phyloP scores from a whole-genome alignment of 768 basidiomycete species.

The Aureoboletus auriporus region DNA sequence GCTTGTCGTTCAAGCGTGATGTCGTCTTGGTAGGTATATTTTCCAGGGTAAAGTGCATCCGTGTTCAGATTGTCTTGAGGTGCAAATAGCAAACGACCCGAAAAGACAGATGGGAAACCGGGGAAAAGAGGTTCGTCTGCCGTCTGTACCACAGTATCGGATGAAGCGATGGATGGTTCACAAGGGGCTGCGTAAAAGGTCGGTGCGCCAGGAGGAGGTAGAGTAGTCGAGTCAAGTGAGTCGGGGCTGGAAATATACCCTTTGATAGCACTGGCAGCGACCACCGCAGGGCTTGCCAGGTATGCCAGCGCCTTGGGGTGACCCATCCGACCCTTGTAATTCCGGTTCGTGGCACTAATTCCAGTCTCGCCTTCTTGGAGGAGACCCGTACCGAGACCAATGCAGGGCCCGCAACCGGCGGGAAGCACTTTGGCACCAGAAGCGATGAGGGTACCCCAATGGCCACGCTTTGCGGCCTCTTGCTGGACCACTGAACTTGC shows the following conservation, averaged over 20 bases:
- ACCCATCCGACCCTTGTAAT: constrained; percentile 99
- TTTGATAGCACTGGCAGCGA: constrained; percentile 91
- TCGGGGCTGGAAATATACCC: constrained; percentile 88
- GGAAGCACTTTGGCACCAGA: constrained; percentile 92
- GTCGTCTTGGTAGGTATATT: constrained; percentile 99
- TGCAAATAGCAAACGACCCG: constrained; percentile 83
- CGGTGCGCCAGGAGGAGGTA: constrained; percentile 52
- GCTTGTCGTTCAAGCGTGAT: constrained; percentile 94
- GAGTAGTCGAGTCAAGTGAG: constrained; percentile 47
- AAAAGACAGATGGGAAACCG: constrained; percentile 80
- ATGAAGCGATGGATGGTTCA: constrained; percentile 24
- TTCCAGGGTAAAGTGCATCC: constrained; percentile 97
- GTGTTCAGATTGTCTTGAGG: constrained; percentile 98
- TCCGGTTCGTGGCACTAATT: constrained; percentile 97
- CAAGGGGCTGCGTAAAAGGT: constrained; percentile 50
- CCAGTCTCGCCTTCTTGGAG: constrained; percentile 93
- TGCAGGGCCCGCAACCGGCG: constrained; percentile 97
- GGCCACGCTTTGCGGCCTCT: constrained; percentile 79
- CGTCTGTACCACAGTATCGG: constrained; percentile 21
- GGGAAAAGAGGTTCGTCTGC: constrained; percentile 64
- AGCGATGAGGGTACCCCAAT: constrained; percentile 84
- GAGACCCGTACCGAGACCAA: constrained; percentile 90
- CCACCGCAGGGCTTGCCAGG: constrained; percentile 93
- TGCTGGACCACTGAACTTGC: constrained; percentile 90
- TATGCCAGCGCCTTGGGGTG: constrained; percentile 93